Conservation (phyloP, 176 grass and related monocot genomes). For the Avena atlantica region DNA sequence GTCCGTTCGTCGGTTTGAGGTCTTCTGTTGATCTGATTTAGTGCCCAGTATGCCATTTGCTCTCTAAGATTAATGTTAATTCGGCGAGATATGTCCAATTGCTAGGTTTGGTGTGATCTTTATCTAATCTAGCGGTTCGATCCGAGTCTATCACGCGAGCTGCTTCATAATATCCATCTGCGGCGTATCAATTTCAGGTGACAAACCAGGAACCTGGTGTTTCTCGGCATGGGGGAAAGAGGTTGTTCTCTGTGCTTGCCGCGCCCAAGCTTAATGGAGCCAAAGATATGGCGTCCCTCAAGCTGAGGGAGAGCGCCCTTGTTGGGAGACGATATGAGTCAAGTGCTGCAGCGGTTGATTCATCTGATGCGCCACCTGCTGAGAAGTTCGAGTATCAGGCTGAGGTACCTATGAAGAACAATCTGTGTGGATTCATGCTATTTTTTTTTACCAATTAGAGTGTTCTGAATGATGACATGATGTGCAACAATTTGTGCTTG, state of each 20-base stretch:
- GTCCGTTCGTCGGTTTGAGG: neutral
- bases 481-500: slow-evolving; percentile 24
- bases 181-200: slow-evolving; percentile 46
- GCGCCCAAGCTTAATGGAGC: slow-evolving; percentile 39
- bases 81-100: neutral
- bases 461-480: slow-evolving; percentile 2
- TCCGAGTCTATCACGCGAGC: neutral
- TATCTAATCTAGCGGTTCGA: neutral
- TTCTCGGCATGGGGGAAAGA: slow-evolving; percentile 53
- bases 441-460: neutral
- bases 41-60: neutral
- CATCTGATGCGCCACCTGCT: slow-evolving; percentile 35
- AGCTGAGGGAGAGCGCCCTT: slow-evolving; percentile 48
- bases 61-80: neutral
- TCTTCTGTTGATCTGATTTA: neutral
- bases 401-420: slow-evolving; percentile 56
- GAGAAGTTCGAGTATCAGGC: slow-evolving; percentile 96
- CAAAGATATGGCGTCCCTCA: slow-evolving; percentile 16
- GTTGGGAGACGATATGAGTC: slow-evolving; percentile 67
- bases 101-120: neutral
- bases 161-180: neutral
- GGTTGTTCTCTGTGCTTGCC: slow-evolving; percentile 56
- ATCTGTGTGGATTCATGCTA: neutral
- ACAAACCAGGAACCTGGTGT: slow-evolving; percentile 40
- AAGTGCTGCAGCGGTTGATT: slow-evolving; percentile 68